These are phyloP conservation scores for Rhizophagus sp. DNA, from an alignment of 192 early-diverging fungal species.

Conservation along the genomic window DNA sequence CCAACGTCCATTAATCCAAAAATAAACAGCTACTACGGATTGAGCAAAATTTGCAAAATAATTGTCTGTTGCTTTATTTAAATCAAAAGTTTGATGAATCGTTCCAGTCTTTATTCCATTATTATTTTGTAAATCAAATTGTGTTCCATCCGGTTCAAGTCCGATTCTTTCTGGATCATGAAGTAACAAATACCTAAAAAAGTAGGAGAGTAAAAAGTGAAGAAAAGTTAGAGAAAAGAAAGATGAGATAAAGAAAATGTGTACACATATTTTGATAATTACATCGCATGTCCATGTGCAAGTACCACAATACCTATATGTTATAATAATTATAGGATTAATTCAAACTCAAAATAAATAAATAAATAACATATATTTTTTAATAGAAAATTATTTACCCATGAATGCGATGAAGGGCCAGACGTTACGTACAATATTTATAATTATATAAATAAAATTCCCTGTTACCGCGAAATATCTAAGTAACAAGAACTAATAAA, in stretches of 20 bases:
- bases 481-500: neutral
- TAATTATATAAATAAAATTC: constrained; percentile 17
- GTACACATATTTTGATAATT: neutral
- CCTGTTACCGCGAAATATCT: constrained; percentile 5
- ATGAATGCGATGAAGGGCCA: constrained; percentile 8
- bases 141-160: neutral
- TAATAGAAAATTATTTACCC: neutral
- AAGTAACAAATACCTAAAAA: neutral
- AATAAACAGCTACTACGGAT: constrained; percentile 12
- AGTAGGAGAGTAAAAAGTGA: too few relatives aligned
- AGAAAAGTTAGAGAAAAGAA: neutral
- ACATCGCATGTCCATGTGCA: constrained; percentile 16
- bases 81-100: neutral
- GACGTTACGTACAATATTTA: constrained; percentile 3
- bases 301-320: neutral
- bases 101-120: neutral
- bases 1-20: constrained; percentile 14
- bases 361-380: too few relatives aligned
- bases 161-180: neutral
- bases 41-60: neutral
- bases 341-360: too few relatives aligned
- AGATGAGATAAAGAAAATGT: neutral
- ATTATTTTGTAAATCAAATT: neutral
- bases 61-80: neutral
- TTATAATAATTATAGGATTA: too few relatives aligned